These are phyloP conservation scores for Gnomoniopsis sp. DNA, from an alignment of 2,329 filamentous ascomycete species.

Conservation along the genomic window DNA sequence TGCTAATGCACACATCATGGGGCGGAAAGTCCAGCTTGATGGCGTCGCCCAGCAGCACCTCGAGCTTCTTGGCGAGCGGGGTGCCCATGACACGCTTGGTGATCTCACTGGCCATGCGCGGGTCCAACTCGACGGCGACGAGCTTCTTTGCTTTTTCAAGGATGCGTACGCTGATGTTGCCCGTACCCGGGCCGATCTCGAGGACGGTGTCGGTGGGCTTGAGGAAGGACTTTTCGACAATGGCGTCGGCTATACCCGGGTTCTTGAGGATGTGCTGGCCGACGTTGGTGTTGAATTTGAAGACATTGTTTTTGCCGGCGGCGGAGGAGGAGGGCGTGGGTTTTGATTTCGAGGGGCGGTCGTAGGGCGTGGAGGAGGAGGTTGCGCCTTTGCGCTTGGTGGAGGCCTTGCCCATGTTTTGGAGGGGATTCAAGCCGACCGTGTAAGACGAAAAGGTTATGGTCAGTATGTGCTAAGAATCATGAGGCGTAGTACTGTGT, in stretches of 20 bases:
- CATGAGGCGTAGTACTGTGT: no score
- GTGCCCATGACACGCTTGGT: conserved; percentile 90
- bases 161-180: conserved; percentile 83
- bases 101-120: conserved; percentile 38
- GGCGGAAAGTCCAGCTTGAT: conserved; percentile 76
- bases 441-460: neutral
- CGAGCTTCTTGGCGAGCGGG: conserved; percentile 76
- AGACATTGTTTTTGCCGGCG: conserved; percentile 70
- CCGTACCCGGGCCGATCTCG: conserved; percentile 74
- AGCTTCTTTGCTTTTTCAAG: conserved; percentile 79
- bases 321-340: conserved; percentile 18
- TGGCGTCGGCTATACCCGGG: conserved; percentile 69
- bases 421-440: neutral
- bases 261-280: conserved; percentile 92
- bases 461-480: no score
- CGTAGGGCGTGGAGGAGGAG: conserved; percentile 31
- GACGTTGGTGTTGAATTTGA: conserved; percentile 93
- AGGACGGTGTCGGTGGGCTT: conserved; percentile 90
- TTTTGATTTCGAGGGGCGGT: conserved; percentile 26
- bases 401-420: conserved; percentile 40
- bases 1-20: conserved; percentile 79
- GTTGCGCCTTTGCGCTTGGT: conserved; percentile 31
- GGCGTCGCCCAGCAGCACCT: conserved; percentile 86
- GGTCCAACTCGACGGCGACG: conserved; percentile 87
- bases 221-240: conserved; percentile 81